Conservation (phyloP, 345 rosid genomes). For the Kandelia obovata region DNA sequence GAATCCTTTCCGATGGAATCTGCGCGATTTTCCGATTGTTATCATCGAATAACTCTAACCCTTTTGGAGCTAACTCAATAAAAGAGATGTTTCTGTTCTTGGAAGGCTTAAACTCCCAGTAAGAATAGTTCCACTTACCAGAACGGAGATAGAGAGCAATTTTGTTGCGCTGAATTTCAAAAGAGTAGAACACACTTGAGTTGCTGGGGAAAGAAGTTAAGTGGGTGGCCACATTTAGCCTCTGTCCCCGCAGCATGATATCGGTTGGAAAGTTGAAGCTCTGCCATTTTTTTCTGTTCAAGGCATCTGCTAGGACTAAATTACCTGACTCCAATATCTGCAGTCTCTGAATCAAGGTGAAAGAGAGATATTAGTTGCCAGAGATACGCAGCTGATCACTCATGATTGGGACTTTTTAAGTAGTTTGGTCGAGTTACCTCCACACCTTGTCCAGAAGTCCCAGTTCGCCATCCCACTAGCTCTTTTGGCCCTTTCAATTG, state of each 20-base stretch:
- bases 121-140: slow-evolving; percentile 65
- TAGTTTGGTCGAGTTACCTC: slow-evolving; percentile 47
- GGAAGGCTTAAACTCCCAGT: slow-evolving; percentile 80
- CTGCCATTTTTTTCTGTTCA: slow-evolving; percentile 74
- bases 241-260: slow-evolving; percentile 76
- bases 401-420: background rate
- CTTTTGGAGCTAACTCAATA: slow-evolving; percentile 45
- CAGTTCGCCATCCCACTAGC: slow-evolving; percentile 73
- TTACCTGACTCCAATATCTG: slow-evolving; percentile 64
- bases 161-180: slow-evolving; percentile 59
- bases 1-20: slow-evolving; percentile 28
- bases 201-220: slow-evolving; percentile 72
- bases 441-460: slow-evolving; percentile 79
- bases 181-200: slow-evolving; percentile 53
- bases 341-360: slow-evolving; percentile 56
- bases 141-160: slow-evolving; percentile 59
- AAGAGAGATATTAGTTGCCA: background rate
- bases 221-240: slow-evolving; percentile 72
- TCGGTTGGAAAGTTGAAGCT: slow-evolving; percentile 93
- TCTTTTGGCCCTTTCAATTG: slow-evolving; percentile 51
- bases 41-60: slow-evolving; percentile 59
- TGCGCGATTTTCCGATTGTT: slow-evolving; percentile 53
- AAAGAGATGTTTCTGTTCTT: slow-evolving; percentile 56
- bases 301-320: slow-evolving; percentile 57
- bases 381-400: background rate